Conservation (phyloP, 2,329 filamentous ascomycete genomes). For the Westerdykella aurantiaca region DNA sequence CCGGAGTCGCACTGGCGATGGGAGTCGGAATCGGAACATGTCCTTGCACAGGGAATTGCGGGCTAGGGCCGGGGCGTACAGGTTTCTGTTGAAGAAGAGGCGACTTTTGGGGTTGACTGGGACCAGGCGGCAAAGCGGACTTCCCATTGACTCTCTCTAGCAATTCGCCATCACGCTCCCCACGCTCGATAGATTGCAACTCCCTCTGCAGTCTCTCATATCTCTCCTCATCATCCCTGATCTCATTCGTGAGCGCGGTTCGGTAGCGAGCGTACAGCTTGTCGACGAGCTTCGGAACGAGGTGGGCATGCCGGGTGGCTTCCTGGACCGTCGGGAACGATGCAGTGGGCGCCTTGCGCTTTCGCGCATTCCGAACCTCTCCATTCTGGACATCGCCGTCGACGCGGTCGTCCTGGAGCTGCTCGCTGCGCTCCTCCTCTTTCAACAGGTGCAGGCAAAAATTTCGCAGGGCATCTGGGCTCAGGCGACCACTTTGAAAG, state of each 20-base stretch:
- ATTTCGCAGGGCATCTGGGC: slow-evolving; percentile 69
- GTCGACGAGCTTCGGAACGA: slow-evolving; percentile 64
- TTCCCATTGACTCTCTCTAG: slow-evolving; percentile 19
- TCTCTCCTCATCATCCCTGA: slow-evolving; percentile 66
- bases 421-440: slow-evolving; percentile 61
- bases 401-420: slow-evolving; percentile 28
- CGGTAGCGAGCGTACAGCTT: slow-evolving; percentile 72
- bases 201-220: slow-evolving; percentile 62
- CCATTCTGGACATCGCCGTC: slow-evolving; percentile 39
- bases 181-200: slow-evolving; percentile 61
- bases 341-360: slow-evolving; percentile 67
- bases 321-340: slow-evolving; percentile 61
- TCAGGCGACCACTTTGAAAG: slow-evolving; percentile 70
- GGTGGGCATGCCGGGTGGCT: slow-evolving; percentile 58
- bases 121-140: slow-evolving; percentile 18
- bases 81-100: slow-evolving; percentile 17
- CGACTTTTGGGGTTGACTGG: slow-evolving; percentile 18
- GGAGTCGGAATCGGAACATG: no score
- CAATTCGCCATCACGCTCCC: slow-evolving; percentile 47
- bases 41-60: slow-evolving; percentile 3
- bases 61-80: slow-evolving; percentile 7
- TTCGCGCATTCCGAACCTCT: slow-evolving; percentile 49
- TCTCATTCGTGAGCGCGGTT: slow-evolving; percentile 61
- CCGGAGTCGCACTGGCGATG: slow-evolving; percentile 2
- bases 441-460: slow-evolving; percentile 71